Percentiles rank a stretch among this genome's conserved stretches.
These are phyloP conservation scores for Pseudocercospora ulei DNA, from an alignment of 2,329 filamentous ascomycete species.

Conservation along the genomic window DNA sequence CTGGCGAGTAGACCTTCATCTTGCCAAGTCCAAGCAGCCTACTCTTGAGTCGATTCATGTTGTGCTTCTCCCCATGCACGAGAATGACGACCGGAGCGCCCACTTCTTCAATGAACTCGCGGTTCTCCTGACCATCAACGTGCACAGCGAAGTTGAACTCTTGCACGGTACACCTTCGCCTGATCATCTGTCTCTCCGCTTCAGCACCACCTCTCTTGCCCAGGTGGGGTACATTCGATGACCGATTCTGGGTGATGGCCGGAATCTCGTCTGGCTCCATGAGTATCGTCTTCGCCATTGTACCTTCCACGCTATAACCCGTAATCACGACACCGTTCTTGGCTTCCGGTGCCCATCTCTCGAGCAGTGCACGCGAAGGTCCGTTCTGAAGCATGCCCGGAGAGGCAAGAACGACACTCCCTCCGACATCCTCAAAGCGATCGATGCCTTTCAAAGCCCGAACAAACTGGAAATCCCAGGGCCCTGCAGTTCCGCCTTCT, in stretches of 20 bases:
- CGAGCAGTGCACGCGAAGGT: constrained; percentile 81
- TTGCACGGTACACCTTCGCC: constrained; percentile 80
- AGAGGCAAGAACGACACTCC: constrained; percentile 93
- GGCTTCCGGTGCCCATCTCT: constrained; percentile 90
- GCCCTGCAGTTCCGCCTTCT: constrained; percentile 61
- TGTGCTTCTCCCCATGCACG: constrained; percentile 92
- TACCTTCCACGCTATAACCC: constrained; percentile 95
- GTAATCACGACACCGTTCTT: constrained; percentile 99
- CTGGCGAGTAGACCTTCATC: constrained; percentile 82
- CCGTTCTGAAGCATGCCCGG: constrained; percentile 98
- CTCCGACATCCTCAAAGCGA: constrained; percentile 87
- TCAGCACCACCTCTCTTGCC: constrained; percentile 43
- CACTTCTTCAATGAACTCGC: constrained; percentile 93
- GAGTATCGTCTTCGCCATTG: constrained; percentile 93
- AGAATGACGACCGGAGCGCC: constrained; percentile 87
- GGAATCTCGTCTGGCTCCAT: constrained; percentile 92
- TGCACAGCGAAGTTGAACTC: constrained; percentile 95
- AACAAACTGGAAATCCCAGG: constrained; percentile 95
- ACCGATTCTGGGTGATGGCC: constrained; percentile 64
- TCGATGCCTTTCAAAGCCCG: constrained; percentile 86
- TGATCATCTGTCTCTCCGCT: constrained; percentile 79
- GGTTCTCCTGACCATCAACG: constrained; percentile 89
- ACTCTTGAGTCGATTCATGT: constrained; percentile 95
- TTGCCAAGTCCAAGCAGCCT: constrained; percentile 88
- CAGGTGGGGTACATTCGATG: constrained; percentile 22